These are phyloP conservation scores for Medicago ruthenica DNA, from an alignment of 306 rosid genomes.

Conservation along the genomic window DNA sequence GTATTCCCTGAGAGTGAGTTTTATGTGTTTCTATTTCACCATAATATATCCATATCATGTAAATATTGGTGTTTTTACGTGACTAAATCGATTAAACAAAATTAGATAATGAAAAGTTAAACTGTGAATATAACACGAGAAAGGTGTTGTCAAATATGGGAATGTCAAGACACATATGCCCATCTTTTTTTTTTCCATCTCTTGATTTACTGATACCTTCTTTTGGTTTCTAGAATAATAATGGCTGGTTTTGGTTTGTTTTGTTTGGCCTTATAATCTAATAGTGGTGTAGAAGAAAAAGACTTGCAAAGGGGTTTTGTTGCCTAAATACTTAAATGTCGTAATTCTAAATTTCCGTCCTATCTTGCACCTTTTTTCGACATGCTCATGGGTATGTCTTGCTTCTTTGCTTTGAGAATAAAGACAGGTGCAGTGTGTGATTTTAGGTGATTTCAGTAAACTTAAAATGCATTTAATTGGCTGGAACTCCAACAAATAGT, in stretches of 20 bases:
- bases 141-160: conserved; percentile 7
- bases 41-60: conserved; percentile 13
- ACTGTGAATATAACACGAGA: neutral
- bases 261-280: neutral
- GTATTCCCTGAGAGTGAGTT: conserved; percentile 27
- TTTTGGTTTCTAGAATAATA: conserved; percentile 3
- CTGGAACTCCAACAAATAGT: neutral
- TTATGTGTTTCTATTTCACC: conserved; percentile 3
- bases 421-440: neutral
- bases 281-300: neutral
- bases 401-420: neutral
- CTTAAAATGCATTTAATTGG: neutral
- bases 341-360: neutral
- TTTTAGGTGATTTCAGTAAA: neutral
- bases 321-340: neutral
- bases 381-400: conserved; percentile 5
- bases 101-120: neutral
- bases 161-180: neutral
- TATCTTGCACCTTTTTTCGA: neutral
- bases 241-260: neutral
- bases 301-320: neutral
- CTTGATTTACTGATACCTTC: neutral
- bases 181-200: conserved; percentile 7
- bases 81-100: neutral
- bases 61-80: conserved; percentile 27